A percentile compares a stretch with the other conserved stretches of the same genome.
These are phyloP conservation scores for Daedalea quercina DNA, from an alignment of 768 basidiomycete genomes.

Conservation along the genomic window DNA sequence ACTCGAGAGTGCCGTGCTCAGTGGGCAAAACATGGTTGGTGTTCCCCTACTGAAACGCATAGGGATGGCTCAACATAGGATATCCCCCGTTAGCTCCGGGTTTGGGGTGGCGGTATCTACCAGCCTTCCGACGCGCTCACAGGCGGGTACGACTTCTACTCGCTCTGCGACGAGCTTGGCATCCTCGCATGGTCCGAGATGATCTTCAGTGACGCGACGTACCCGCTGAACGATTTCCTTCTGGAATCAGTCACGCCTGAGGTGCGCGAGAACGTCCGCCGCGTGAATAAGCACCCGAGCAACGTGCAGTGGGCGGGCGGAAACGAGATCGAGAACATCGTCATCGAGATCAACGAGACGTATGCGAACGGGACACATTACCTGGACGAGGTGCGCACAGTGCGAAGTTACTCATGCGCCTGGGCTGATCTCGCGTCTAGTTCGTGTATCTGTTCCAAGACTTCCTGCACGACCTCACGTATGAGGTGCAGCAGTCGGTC, in stretches of 20 bases:
- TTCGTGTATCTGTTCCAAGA: slow-evolving; percentile 47
- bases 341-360: slow-evolving; percentile 28
- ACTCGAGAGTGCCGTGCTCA: slow-evolving; percentile 44
- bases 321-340: slow-evolving; percentile 55
- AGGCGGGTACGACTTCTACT: slow-evolving; percentile 51
- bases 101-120: slow-evolving; percentile 50
- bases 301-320: slow-evolving; percentile 55
- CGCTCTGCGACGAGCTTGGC: slow-evolving; percentile 51
- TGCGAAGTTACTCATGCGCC: not conserved
- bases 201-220: slow-evolving; percentile 51
- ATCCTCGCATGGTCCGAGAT: slow-evolving; percentile 59
- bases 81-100: slow-evolving; percentile 50
- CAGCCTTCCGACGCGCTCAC: slow-evolving; percentile 26
- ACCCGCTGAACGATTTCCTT: slow-evolving; percentile 48
- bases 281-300: slow-evolving; percentile 51
- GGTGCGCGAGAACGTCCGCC: slow-evolving; percentile 49
- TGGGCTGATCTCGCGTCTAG: slow-evolving; percentile 19
- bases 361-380: slow-evolving; percentile 39
- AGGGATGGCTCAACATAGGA: too few species aligned
- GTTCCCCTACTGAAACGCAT: not conserved
- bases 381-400: slow-evolving; percentile 37
- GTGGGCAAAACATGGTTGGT: slow-evolving; percentile 54
- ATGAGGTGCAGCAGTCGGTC: slow-evolving; percentile 45
- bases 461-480: slow-evolving; percentile 40
- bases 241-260: slow-evolving; percentile 46